phyloP scores from a whole-genome alignment of 2,329 filamentous ascomycete species.

The Botrytis hyacinthi region DNA sequence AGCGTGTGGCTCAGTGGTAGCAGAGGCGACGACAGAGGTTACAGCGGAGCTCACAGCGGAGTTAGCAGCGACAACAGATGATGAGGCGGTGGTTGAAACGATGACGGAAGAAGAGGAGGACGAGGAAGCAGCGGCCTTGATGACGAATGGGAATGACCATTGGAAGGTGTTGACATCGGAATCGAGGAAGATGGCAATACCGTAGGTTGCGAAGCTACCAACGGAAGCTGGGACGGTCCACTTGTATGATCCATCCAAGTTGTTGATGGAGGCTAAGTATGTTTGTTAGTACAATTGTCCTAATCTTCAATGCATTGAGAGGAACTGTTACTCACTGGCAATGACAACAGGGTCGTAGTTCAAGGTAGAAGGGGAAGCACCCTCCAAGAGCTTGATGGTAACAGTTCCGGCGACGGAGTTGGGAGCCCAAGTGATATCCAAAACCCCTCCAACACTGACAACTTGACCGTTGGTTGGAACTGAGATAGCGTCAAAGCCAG shows the following conservation, averaged over 20 bases:
- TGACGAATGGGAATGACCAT: slow-evolving; percentile 59
- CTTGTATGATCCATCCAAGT: slow-evolving; percentile 45
- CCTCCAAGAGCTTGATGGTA: slow-evolving; percentile 55
- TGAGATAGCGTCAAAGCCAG: slow-evolving; percentile 55
- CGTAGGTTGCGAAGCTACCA: slow-evolving; percentile 51
- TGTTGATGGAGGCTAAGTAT: slow-evolving; percentile 47
- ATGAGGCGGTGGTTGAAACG: slow-evolving; percentile 2
- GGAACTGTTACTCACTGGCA: slow-evolving; percentile 47
- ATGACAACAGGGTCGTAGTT: slow-evolving; percentile 44
- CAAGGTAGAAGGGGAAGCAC: slow-evolving; percentile 47
- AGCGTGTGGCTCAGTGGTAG: slow-evolving; percentile 7
- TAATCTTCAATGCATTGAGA: not conserved
- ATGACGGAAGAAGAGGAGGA: slow-evolving; percentile 13
- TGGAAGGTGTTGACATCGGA: slow-evolving; percentile 50
- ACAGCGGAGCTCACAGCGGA: not conserved
- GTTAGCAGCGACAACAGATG: slow-evolving; percentile 11
- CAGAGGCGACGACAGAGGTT: not conserved
- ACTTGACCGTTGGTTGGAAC: slow-evolving; percentile 46
- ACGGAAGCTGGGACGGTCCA: slow-evolving; percentile 52
- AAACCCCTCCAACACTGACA: slow-evolving; percentile 49
- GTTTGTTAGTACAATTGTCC: slow-evolving; percentile 23
- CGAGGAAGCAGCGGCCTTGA: slow-evolving; percentile 24
- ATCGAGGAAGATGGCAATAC: slow-evolving; percentile 54
- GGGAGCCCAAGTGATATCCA: slow-evolving; percentile 51
- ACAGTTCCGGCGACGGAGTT: slow-evolving; percentile 46